phyloP scores from a whole-genome alignment of 2,329 filamentous ascomycete genomes.

The Scopulariopsis brevicaulis region DNA sequence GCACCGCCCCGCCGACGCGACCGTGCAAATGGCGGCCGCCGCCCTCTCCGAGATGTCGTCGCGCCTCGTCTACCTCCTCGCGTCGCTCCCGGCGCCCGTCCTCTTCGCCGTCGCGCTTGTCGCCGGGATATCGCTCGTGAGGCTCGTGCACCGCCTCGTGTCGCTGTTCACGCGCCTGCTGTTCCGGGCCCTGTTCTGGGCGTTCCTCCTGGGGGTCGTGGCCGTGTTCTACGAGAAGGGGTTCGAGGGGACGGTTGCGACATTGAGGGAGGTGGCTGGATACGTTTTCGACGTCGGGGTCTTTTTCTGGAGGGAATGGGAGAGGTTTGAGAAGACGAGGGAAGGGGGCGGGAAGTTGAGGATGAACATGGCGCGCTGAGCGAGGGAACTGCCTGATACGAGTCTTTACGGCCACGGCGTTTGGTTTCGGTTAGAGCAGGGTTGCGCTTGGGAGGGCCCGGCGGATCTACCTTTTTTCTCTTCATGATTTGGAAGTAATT shows the following conservation, averaged over 20 bases:
- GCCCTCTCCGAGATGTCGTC: conserved; percentile 17
- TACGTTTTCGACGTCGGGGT: conserved; percentile 36
- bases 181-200: conserved; percentile 54
- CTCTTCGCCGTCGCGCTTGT: conserved; percentile 40
- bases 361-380: neutral
- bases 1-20: conserved; percentile 26
- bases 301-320: conserved; percentile 47
- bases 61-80: conserved; percentile 7
- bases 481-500: neutral
- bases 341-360: conserved; percentile 1
- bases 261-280: conserved; percentile 16
- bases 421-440: neutral
- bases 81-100: conserved; percentile 26
- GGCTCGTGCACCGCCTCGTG: conserved; percentile 57
- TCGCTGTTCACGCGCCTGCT: conserved; percentile 66
- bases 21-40: conserved; percentile 15
- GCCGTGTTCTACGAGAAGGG: conserved; percentile 55
- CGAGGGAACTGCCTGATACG: neutral
- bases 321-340: conserved; percentile 40
- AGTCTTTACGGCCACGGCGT: neutral
- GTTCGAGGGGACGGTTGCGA: conserved; percentile 31
- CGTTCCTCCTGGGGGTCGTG: conserved; percentile 37
- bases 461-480: neutral
- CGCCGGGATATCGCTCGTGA: conserved; percentile 20
- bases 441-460: neutral